Base-by-base conservation (phyloP, 2,329 filamentous ascomycete genomes). In the Paecilomyces fulvus region DNA sequence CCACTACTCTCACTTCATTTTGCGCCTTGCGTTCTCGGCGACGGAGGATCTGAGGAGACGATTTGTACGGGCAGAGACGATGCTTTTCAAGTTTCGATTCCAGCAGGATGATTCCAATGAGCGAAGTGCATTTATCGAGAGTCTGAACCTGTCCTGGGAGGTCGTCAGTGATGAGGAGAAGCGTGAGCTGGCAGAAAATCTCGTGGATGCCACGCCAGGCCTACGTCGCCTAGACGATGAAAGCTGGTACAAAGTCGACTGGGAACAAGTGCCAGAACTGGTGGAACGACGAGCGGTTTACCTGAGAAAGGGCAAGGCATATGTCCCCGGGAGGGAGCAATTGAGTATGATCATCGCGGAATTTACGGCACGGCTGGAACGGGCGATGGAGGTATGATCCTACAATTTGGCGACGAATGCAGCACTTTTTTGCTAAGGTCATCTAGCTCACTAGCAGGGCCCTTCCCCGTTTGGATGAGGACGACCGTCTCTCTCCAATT, bases 1-100 rank as follows among this genome's bases (percentile, higher is more conserved):
- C 65, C 94, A 99, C 74, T 99, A 97, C 75, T 94, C 89, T 56
- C 94, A 99, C 73, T 99, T 96, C 71, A 99, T 97, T 59, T 82
- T 99, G 5, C 86, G 94, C 0, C 83, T 99, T 49, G 94, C 94
- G 1, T 99, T 99, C 68, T 86, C 92, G 0, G 85, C 88, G 1
- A 96, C 92, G 0, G 91, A 96, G 68, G 94, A 99, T 66, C 79
- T 97, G 37, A 85, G 94, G 48, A 83, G 88, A 60, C 86, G 94
- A 23, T 99, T 97, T 68, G 83, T 86, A 3, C 84, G 92, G 33
- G 84, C 95, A 3, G 94, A 99, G 74, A 89, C 89, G 0, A 89
- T 89, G 82, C 80, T 99, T 1, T 99, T 99, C 73, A 84, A 87
- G 59, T 76, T 96, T 62, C 81, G 94, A 4, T 87, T 95, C 65